These are phyloP conservation scores for Thielaviopsis euricoi DNA, from an alignment of 2,329 filamentous ascomycete species.

Conservation along the genomic window DNA sequence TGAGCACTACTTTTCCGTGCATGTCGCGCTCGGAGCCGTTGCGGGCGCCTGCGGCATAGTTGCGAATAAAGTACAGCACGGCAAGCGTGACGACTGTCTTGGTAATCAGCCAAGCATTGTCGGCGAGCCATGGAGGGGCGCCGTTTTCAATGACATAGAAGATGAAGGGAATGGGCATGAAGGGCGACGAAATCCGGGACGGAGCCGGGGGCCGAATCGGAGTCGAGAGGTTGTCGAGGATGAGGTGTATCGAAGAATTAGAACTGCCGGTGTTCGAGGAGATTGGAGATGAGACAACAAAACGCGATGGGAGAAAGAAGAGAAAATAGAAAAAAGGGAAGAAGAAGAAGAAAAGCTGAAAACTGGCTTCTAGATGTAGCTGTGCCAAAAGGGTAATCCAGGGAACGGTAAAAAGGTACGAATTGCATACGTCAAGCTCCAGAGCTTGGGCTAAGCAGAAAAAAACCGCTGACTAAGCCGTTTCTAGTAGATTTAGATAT, in stretches of 20 bases:
- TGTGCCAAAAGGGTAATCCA: too few species aligned
- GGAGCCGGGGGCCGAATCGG: neutral
- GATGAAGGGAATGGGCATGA: slow-evolving; percentile 37
- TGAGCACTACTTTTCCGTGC: slow-evolving; percentile 84
- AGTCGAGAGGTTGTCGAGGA: too few species aligned
- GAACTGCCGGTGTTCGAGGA: neutral
- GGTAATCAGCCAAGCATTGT: slow-evolving; percentile 26
- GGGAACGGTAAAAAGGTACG: neutral
- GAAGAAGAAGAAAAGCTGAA: neutral
- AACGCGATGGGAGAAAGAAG: neutral
- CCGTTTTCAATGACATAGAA: slow-evolving; percentile 31
- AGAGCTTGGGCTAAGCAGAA: too few species aligned
- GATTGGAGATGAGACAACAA: too few species aligned
- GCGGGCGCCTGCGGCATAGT: slow-evolving; percentile 57
- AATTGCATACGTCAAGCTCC: slow-evolving; percentile 1
- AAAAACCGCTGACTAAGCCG: too few species aligned
- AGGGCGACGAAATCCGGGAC: slow-evolving; percentile 10
- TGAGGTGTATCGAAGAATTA: neutral
- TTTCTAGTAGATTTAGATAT: too few species aligned
- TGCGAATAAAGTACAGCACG: slow-evolving; percentile 40
- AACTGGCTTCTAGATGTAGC: neutral
- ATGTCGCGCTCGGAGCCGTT: slow-evolving; percentile 68
- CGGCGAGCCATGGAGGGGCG: slow-evolving; percentile 30
- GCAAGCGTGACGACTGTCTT: slow-evolving; percentile 23
- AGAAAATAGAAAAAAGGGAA: neutral